Conservation (phyloP, 2,329 filamentous ascomycete genomes). For the Chaetomiaceae sp. region DNA sequence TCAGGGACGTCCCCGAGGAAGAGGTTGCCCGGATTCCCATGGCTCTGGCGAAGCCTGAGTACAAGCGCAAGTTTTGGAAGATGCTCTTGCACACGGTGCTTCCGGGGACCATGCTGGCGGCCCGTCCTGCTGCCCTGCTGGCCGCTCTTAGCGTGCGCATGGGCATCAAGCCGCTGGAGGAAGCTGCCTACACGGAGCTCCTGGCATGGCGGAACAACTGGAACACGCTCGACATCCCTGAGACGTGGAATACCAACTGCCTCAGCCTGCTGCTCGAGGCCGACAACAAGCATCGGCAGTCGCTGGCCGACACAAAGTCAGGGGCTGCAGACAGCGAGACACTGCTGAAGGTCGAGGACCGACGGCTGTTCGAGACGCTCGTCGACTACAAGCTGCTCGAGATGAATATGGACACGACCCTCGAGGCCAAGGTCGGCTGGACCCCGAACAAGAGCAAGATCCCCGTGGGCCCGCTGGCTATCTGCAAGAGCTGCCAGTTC, state of each 20-base stretch:
- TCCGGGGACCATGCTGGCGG: conserved; percentile 43
- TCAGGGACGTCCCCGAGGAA: conserved; percentile 31
- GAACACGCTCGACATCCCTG: conserved; percentile 45
- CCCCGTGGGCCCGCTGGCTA: conserved; percentile 39
- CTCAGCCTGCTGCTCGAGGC: conserved; percentile 45
- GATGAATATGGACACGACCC: conserved; percentile 41
- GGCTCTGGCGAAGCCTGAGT: conserved; percentile 34
- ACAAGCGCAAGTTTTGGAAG: conserved; percentile 43
- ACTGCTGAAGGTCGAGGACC: conserved; percentile 36
- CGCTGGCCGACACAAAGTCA: not conserved
- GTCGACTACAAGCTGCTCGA: conserved; percentile 45
- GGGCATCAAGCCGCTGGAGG: conserved; percentile 40
- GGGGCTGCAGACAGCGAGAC: conserved; percentile 10
- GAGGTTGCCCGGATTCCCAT: conserved; percentile 42
- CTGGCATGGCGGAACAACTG: conserved; percentile 39
- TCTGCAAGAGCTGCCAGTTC: conserved; percentile 40
- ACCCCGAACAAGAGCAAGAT: conserved; percentile 41
- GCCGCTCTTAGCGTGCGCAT: conserved; percentile 46
- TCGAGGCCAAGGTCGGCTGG: conserved; percentile 43
- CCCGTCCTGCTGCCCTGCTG: conserved; percentile 42
- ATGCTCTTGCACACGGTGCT: conserved; percentile 45
- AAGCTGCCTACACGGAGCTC: conserved; percentile 40
- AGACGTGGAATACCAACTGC: conserved; percentile 47
- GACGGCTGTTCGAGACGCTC: conserved; percentile 40
- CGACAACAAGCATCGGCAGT: conserved; percentile 32